Evolutionary conservation across 1,139 yeast species (phyloP).

Genomic region (Meyerozyma athensensis): DNA sequence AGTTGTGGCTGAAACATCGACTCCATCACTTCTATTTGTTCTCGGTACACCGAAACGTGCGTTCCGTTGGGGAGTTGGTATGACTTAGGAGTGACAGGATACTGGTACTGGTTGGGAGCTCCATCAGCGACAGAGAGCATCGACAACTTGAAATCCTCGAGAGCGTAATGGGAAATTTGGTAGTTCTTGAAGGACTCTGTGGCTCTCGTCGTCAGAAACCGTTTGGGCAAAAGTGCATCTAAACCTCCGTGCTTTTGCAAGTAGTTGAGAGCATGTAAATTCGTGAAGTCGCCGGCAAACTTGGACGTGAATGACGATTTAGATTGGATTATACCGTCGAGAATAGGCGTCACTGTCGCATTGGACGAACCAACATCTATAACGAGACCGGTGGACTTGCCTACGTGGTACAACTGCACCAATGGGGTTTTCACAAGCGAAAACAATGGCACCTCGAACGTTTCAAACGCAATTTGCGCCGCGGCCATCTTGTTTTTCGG

Average conservation of each 20-base stretch:
- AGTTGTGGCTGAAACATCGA: conserved; percentile 52
- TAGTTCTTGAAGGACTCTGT: conserved; percentile 47
- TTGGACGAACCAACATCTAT: conserved; percentile 64
- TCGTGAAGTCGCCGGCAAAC: conserved; percentile 68
- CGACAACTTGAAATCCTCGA: conserved; percentile 47
- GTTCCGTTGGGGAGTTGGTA: conserved; percentile 48
- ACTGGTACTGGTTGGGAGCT: conserved; percentile 25
- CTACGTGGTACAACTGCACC: conserved; percentile 65
- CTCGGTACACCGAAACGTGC: conserved; percentile 35
- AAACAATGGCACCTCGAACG: conserved; percentile 59
- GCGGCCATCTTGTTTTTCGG: conserved; percentile 47
- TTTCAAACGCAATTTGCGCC: conserved; percentile 62
- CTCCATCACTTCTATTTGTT: conserved; percentile 44
- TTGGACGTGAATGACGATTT: conserved; percentile 58
- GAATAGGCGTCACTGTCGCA: conserved; percentile 62
- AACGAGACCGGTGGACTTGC: conserved; percentile 63
- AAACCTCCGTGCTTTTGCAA: conserved; percentile 26
- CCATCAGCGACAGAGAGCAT: conserved; percentile 31
- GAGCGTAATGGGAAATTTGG: conserved; percentile 36
- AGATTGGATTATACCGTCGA: conserved; percentile 62
- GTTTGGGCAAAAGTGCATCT: conserved; percentile 26
- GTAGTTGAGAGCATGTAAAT: conserved; percentile 46
- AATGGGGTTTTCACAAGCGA: conserved; percentile 67
- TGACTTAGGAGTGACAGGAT: conserved; percentile 16
- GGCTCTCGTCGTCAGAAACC: conserved; percentile 13